Evolutionary conservation across 2,329 filamentous ascomycete genomes (phyloP).

Genomic region (Raffaelea arxii): DNA sequence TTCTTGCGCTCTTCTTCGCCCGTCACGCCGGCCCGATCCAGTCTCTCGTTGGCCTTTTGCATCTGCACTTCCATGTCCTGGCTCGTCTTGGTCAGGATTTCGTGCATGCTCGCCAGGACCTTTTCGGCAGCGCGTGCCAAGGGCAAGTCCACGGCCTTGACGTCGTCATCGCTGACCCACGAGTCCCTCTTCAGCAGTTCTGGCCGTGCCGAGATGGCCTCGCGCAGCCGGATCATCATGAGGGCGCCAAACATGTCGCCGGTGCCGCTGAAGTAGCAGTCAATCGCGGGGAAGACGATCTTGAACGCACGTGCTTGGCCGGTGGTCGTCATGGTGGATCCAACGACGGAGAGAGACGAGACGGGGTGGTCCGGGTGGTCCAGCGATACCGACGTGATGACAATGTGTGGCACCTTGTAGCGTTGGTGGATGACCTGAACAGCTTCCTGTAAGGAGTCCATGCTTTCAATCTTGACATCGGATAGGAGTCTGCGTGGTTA

Average conservation of each 20-base stretch:
- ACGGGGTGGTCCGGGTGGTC: slow-evolving; percentile 39
- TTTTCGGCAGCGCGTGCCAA: slow-evolving; percentile 76
- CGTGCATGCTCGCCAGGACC: slow-evolving; percentile 88
- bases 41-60: slow-evolving; percentile 27
- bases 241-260: slow-evolving; percentile 98
- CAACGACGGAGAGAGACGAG: slow-evolving; percentile 59
- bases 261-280: slow-evolving; percentile 92
- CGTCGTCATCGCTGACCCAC: slow-evolving; percentile 71
- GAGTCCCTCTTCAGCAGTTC: slow-evolving; percentile 32
- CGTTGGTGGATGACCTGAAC: slow-evolving; percentile 67
- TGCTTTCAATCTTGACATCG: slow-evolving; percentile 70
- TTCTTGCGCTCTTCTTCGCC: slow-evolving; percentile 36
- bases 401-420: slow-evolving; percentile 73
- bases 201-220: slow-evolving; percentile 54
- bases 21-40: slow-evolving; percentile 7
- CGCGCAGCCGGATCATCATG: slow-evolving; percentile 76
- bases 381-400: slow-evolving; percentile 83
- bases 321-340: slow-evolving; percentile 57
- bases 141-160: slow-evolving; percentile 61
- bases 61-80: slow-evolving; percentile 48
- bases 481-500: slow-evolving; percentile 62
- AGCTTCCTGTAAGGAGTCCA: slow-evolving; percentile 61
- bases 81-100: slow-evolving; percentile 62
- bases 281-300: slow-evolving; percentile 75
- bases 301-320: slow-evolving; percentile 74